Base-by-base conservation (phyloP, 164 flowering plant species). In the Tetracentron sinense region DNA sequence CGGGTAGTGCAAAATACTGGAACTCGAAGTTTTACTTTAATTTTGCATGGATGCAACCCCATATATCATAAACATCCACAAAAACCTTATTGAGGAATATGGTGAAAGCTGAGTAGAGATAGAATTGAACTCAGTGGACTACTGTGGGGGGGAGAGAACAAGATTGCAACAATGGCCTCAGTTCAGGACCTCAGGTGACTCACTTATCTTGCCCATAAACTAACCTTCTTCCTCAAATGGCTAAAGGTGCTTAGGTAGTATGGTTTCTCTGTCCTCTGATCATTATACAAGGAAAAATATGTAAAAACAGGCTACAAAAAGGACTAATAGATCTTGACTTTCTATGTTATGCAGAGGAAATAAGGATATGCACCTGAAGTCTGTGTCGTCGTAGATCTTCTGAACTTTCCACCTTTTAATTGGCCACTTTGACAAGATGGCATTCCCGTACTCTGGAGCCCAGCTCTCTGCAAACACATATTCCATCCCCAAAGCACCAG, bases 361-460 rank as follows among this genome's bases (percentile, higher is more conserved):
- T n/a, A n/a, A 55, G 12, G 20, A 33, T 23, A 21, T 21, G 14
- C n/a, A 88, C 98, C 98, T 90, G 85, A 92, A 88, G 72, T 92
- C 98, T 15, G 83, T 75, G 62, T 85, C 91, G 59, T 92, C 85
- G 5, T 78, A 85, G 51, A 92, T 90, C 61, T 85, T 92, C 78
- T 90, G 88, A 70, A 81, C 83, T 51, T 71, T 77, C 91, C 89
- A 92, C 44, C 72, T 75, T 80, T 82, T 88, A 55, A 92, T 92
- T 0, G 98, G 97, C 92, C 94, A 93, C 71, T 82, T 88, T 0
- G 98, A 93, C 28, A 93, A 61, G 28, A 93, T 71, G 2, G 98
- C 97, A 57, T 92, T 92, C 0, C 98, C 98, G 66, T 85, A 92
- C 69, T 90, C 96, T 0, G 96, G 98, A 12, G 98, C 98, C 98